Evolutionary conservation across 2,329 filamentous ascomycete genomes (phyloP), one percentile per base, ranked within the genome.

Genomic region (Fusarium pseudonygamai): DNA sequence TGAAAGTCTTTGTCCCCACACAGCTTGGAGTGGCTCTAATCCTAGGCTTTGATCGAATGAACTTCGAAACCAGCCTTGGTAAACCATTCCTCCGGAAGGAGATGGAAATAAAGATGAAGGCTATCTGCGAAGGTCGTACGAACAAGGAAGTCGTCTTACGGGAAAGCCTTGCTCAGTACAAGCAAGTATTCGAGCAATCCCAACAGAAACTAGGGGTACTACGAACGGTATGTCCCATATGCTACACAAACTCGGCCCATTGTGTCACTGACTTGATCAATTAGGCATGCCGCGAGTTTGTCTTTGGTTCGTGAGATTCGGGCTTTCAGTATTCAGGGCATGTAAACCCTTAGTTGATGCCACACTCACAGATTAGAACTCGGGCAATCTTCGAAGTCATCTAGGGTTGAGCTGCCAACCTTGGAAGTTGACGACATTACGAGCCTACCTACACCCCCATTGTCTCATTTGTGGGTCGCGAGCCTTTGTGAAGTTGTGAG

Each of bases 11-110:
- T 80, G 93, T 99, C 73, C 96, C 96, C 20, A 98, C 95, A 13
- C 93, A 93, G 60, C 88, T 99, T 42, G 96, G 96, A 7, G 91
- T 98, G 30, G 96, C 96, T 24, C 87, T 99, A 60, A 95, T 98
- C 69, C 90, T 97, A 81, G 96, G 96, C 4, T 99, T 98, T 79
- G 95, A 99, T 81, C 92, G 93, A 74, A 96, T 99, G 88, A 94
- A 95, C 64, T 92, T 97, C 72, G 95, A 97, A 77, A 95, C 93
- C 47, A 98, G 95, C 78, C 88, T 99, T 57, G 94, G 95, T 80
- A 98, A 98, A 82, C 96, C 96, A 1, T 98, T 98, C 80, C 85
- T 99, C 68, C 92, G 96, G 64, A 98, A 98, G 83, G 95, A 99
- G 86, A 98, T 98, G 94, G 96, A 99, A 83, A 84, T 94, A 70